A percentile compares a stretch with the other conserved stretches of the same genome.
Conservation (phyloP, 306 rosid genomes). For the Quercus aquifolioides region DNA sequence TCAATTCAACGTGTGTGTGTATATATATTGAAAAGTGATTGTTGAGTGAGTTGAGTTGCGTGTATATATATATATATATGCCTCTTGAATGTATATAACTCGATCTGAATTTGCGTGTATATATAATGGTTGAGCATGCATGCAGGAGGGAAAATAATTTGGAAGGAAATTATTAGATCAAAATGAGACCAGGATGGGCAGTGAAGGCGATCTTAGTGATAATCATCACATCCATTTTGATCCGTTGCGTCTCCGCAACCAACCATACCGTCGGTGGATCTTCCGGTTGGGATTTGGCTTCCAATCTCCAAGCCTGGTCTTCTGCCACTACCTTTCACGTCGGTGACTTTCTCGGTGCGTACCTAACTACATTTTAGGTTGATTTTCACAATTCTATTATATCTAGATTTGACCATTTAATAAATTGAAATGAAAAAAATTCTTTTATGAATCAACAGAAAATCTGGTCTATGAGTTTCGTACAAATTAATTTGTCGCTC, state of each 20-base stretch:
- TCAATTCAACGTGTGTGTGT: too few species aligned
- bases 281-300: slow-evolving; percentile 72
- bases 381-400: not conserved
- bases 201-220: slow-evolving; percentile 48
- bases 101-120: too few species aligned
- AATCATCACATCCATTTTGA: slow-evolving; percentile 43
- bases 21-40: too few species aligned
- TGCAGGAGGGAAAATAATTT: not conserved
- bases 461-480: not conserved
- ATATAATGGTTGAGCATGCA: not conserved
- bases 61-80: too few species aligned
- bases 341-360: slow-evolving; percentile 66
- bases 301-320: slow-evolving; percentile 58
- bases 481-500: too few species aligned
- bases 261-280: slow-evolving; percentile 66
- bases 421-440: not conserved
- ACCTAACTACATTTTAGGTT: not conserved
- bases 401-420: not conserved
- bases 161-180: slow-evolving; percentile 37
- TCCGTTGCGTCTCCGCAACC: slow-evolving; percentile 52
- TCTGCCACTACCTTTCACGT: slow-evolving; percentile 38
- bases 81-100: too few species aligned
- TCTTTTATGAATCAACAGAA: not conserved
- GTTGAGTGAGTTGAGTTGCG: too few species aligned
- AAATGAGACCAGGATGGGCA: slow-evolving; percentile 44